Conservation (phyloP, 2,329 filamentous ascomycete species). For the Clarireedia hainanense region DNA sequence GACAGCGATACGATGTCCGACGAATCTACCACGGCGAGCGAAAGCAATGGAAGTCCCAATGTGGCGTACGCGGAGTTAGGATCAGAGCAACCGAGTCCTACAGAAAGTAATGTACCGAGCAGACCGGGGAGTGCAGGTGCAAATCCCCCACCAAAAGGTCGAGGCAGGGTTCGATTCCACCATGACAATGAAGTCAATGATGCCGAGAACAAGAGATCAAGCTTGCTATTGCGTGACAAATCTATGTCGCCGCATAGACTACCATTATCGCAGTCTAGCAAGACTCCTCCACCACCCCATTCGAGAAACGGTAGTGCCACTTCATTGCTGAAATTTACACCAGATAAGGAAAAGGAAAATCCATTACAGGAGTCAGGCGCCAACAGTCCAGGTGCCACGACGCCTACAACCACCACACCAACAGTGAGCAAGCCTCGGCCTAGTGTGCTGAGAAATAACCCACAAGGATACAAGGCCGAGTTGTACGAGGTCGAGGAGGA, state of each 20-base stretch:
- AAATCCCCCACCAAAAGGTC: conserved; percentile 8
- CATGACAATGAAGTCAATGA: conserved; percentile 28
- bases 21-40: not conserved
- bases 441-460: conserved; percentile 22
- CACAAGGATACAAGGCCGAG: not conserved
- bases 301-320: conserved; percentile 23
- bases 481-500: conserved; percentile 16
- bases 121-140: conserved; percentile 21
- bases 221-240: conserved; percentile 19
- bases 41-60: not conserved
- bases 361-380: conserved; percentile 22
- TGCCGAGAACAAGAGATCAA: conserved; percentile 21
- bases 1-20: not conserved
- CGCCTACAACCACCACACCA: not conserved
- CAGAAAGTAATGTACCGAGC: conserved; percentile 14
- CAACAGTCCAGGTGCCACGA: not conserved
- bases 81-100: not conserved
- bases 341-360: conserved; percentile 22
- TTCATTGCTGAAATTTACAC: conserved; percentile 15
- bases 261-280: conserved; percentile 12
- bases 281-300: conserved; percentile 18
- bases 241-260: conserved; percentile 11
- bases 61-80: not conserved
- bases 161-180: conserved; percentile 28
- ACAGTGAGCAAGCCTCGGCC: conserved; percentile 19